Evolutionary conservation across 441 rosid genomes (phyloP), one percentile per base, ranked within the genome.

Genomic region (Syzygium malaccense): DNA sequence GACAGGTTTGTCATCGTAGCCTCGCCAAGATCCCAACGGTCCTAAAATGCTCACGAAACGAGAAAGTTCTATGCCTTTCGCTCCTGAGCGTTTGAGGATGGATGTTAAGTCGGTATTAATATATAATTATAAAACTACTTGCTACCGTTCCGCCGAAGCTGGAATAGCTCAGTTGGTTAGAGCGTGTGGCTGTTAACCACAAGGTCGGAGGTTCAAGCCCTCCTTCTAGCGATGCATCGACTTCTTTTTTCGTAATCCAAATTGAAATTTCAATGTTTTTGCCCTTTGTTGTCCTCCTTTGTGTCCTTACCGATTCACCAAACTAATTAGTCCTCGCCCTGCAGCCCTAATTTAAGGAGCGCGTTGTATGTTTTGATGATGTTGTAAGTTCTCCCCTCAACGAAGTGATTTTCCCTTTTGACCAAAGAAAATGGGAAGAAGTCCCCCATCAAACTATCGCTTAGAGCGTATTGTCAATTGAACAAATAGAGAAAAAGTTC

Each of bases 121-220:
- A 14, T 60, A 60, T 45, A 49, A 49, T 20, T 20, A 19, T 0
- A 6, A 19, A 20, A 3, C 6, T 5, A 20, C 6, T 0, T 37
- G 4, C 14, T 0, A 0, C 0, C 0, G 0, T 0, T 0, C 1
- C 66, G 1, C 0, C 0, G 0, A 3, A 49, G 87, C 87, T 86
- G 87, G 87, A 62, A 64, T 86, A 86, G 88, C 88, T 86, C 88
- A 86, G 88, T 58, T 86, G 88, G 88, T 23, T 86, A 86, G 88
- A 86, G 88, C 88, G 88, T 86, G 75, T 86, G 88, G 88, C 88
- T 86, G 88, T 86, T 86, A 86, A 86, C 88, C 88, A 86, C 75
- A 86, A 86, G 88, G 88, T 86, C 88, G 88, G 79, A 86, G 88
- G 88, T 86, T 86, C 88, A 86, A 86, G 45, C 88, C 88, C 88